These are phyloP conservation scores for Termitomyces heimii DNA, from an alignment of 768 basidiomycete species.

Conservation along the genomic window DNA sequence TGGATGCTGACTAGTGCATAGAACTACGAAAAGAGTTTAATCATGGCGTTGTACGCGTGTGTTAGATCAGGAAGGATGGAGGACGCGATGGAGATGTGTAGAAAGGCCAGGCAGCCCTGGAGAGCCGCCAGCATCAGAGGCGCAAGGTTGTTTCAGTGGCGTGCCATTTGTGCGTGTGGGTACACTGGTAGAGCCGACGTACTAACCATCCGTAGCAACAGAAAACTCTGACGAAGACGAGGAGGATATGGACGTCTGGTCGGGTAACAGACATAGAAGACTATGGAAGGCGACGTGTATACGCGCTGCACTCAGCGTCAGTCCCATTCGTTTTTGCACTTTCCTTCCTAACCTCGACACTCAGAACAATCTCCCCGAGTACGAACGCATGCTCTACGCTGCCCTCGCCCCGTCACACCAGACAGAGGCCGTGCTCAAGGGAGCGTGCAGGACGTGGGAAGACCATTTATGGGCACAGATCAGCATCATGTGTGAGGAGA, in stretches of 20 bases:
- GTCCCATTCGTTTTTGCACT: slow-evolving; percentile 15
- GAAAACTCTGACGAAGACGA: slow-evolving; percentile 32
- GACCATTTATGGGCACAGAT: slow-evolving; percentile 94
- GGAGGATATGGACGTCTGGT: slow-evolving; percentile 43
- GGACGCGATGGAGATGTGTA: slow-evolving; percentile 77
- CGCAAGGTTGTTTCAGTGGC: slow-evolving; percentile 72
- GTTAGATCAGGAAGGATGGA: slow-evolving; percentile 83
- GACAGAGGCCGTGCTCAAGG: slow-evolving; percentile 59
- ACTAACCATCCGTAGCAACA: slow-evolving; percentile 21
- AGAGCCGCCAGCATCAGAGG: slow-evolving; percentile 87
- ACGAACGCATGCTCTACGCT: slow-evolving; percentile 86
- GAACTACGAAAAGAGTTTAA: slow-evolving; percentile 77
- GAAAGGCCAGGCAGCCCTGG: slow-evolving; percentile 86
- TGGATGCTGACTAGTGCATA: slow-evolving; percentile 20
- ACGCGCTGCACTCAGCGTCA: slow-evolving; percentile 70
- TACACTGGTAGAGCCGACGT: not conserved
- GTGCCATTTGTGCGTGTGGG: slow-evolving; percentile 50
- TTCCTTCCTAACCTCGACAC: not conserved
- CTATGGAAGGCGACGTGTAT: slow-evolving; percentile 89
- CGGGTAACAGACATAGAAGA: slow-evolving; percentile 70
- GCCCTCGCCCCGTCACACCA: slow-evolving; percentile 71
- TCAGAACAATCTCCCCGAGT: slow-evolving; percentile 49
- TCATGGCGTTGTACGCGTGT: slow-evolving; percentile 74
- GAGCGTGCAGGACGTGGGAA: slow-evolving; percentile 85
- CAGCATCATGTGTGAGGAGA: slow-evolving; percentile 75